A percentile compares a stretch with the other conserved stretches of the same genome.
Conservation (phyloP, 2,329 filamentous ascomycete species). For the Stagonosporopsis cucurbitacearum region DNA sequence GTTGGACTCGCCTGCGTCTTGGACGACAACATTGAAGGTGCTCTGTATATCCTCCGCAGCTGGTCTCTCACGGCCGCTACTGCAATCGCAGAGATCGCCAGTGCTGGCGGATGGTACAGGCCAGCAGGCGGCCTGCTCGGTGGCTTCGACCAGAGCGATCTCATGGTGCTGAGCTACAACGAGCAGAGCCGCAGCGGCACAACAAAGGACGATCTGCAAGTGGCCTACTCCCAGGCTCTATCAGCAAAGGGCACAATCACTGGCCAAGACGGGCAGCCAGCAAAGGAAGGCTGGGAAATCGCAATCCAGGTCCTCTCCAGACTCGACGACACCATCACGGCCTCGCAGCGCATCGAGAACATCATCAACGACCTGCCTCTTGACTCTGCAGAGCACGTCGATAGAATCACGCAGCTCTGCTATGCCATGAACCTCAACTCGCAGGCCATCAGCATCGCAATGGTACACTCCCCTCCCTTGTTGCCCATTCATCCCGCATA, state of each 20-base stretch:
- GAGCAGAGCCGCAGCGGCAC: constrained; percentile 51
- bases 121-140: constrained; percentile 60
- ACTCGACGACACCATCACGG: constrained; percentile 74
- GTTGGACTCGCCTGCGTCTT: constrained; percentile 82
- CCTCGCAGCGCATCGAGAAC: constrained; percentile 75
- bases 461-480: constrained; percentile 59
- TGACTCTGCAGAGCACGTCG: constrained; percentile 73
- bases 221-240: constrained; percentile 75
- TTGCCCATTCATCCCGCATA: too few relatives aligned
- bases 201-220: constrained; percentile 79
- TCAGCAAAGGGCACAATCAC: constrained; percentile 53
- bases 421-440: constrained; percentile 77
- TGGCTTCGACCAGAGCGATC: constrained; percentile 79
- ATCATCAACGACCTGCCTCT: constrained; percentile 77
- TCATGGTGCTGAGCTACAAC: constrained; percentile 77
- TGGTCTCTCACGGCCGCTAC: constrained; percentile 84
- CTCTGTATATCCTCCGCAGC: constrained; percentile 73
- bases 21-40: constrained; percentile 79
- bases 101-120: constrained; percentile 82
- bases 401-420: constrained; percentile 81
- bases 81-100: constrained; percentile 82
- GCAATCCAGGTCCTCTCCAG: constrained; percentile 82
- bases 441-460: constrained; percentile 80
- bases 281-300: constrained; percentile 82
- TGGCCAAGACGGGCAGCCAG: constrained; percentile 38